These are phyloP conservation scores for Pichia membranifaciens DNA, from an alignment of 805 yeast species.

Conservation along the genomic window DNA sequence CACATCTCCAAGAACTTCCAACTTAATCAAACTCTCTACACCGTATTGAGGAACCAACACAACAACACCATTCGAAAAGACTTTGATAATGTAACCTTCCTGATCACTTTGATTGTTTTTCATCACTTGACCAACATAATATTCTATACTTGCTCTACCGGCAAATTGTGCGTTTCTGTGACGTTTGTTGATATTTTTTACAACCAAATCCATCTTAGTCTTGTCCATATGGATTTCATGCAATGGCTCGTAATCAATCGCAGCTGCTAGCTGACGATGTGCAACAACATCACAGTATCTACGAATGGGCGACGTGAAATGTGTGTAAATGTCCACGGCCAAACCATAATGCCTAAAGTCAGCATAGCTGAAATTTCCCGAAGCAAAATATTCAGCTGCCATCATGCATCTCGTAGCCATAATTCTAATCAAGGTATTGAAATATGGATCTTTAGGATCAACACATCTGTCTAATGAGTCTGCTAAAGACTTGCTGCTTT, in stretches of 20 bases:
- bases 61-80: slow-evolving; percentile 90
- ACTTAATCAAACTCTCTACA: slow-evolving; percentile 84
- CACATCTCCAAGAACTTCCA: slow-evolving; percentile 67
- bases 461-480: slow-evolving; percentile 86
- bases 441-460: slow-evolving; percentile 79
- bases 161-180: slow-evolving; percentile 99
- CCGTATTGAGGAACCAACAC: slow-evolving; percentile 95
- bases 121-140: slow-evolving; percentile 97
- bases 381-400: slow-evolving; percentile 96
- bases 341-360: slow-evolving; percentile 96
- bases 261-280: slow-evolving; percentile 97
- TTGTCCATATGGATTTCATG: slow-evolving; percentile 83
- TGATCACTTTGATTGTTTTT: slow-evolving; percentile 72
- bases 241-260: slow-evolving; percentile 86
- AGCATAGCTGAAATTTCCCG: slow-evolving; percentile 83
- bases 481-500: slow-evolving; percentile 85
- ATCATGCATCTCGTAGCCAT: slow-evolving; percentile 99
- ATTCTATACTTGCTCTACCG: slow-evolving; percentile 95
- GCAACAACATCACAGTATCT: slow-evolving; percentile 97
- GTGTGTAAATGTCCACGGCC: slow-evolving; percentile 96
- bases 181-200: slow-evolving; percentile 83
- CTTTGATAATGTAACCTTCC: slow-evolving; percentile 87
- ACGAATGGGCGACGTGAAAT: slow-evolving; percentile 97
- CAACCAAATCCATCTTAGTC: slow-evolving; percentile 80
- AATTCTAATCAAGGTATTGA: slow-evolving; percentile 88